A percentile compares a stretch with the other conserved stretches of the same genome.
phyloP scores from a whole-genome alignment of 257 asterid genomes.

The Rubia yunnanensis region DNA sequence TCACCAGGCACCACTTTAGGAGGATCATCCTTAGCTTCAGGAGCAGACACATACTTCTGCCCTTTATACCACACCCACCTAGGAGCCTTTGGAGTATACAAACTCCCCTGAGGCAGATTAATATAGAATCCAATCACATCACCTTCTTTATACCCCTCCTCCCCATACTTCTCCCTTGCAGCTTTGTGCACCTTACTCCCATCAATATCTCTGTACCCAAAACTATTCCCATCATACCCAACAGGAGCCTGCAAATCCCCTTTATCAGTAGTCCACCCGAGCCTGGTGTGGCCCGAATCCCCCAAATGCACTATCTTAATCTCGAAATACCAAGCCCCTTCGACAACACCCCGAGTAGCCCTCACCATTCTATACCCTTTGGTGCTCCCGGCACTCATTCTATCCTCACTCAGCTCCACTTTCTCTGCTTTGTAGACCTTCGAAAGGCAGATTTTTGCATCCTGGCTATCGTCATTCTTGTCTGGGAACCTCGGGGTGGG shows the following conservation, averaged over 20 bases:
- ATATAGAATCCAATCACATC: slow-evolving; percentile 91
- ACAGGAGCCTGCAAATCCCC: slow-evolving; percentile 98
- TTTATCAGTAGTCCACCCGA: slow-evolving; percentile 95
- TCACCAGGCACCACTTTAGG: slow-evolving; percentile 83
- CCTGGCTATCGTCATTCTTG: slow-evolving; percentile 63
- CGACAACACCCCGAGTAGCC: slow-evolving; percentile 80
- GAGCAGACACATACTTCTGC: slow-evolving; percentile 62
- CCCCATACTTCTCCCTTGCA: slow-evolving; percentile 77
- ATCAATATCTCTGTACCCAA: slow-evolving; percentile 85
- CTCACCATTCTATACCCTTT: slow-evolving; percentile 97
- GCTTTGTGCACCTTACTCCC: slow-evolving; percentile 93
- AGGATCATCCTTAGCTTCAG: slow-evolving; percentile 64
- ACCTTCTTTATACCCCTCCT: slow-evolving; percentile 79
- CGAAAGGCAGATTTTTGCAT: slow-evolving; percentile 58
- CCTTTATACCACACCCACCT: slow-evolving; percentile 90
- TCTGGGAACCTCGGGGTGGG: slow-evolving; percentile 82
- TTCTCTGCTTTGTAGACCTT: slow-evolving; percentile 90
- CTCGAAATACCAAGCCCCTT: slow-evolving; percentile 97
- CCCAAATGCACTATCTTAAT: slow-evolving; percentile 75
- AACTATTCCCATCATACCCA: slow-evolving; percentile 90
- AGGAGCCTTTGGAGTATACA: slow-evolving; percentile 59
- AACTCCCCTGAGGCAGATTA: slow-evolving; percentile 66
- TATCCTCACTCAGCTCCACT: slow-evolving; percentile 83
- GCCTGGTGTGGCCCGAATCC: slow-evolving; percentile 83
- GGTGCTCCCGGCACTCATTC: slow-evolving; percentile 81